These are phyloP conservation scores for Nicotiana attenuata DNA, from an alignment of 257 asterid species.

Conservation along the genomic window DNA sequence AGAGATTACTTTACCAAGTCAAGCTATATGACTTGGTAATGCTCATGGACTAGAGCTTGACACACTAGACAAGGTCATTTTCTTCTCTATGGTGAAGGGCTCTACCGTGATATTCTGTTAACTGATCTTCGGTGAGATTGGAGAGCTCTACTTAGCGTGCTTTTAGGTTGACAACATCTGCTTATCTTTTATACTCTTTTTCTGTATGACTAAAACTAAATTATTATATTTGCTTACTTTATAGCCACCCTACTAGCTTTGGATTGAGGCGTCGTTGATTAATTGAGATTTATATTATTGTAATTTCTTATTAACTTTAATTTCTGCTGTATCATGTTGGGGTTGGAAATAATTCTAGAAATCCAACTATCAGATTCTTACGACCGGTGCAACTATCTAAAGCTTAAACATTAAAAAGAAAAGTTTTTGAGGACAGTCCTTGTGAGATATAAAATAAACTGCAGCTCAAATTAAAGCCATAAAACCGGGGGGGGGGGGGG, in stretches of 20 bases:
- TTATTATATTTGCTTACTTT: background rate
- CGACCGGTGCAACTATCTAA: too few species aligned
- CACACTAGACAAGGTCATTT: background rate
- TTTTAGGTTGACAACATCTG: background rate
- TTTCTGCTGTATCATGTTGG: background rate
- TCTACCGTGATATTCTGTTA: background rate
- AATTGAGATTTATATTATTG: background rate
- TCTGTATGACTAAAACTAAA: background rate
- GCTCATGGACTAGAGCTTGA: background rate
- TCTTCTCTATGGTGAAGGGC: background rate
- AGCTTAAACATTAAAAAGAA: too few species aligned
- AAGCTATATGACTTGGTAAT: background rate
- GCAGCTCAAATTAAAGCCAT: too few species aligned
- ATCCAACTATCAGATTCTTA: too few species aligned
- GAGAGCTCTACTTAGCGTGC: background rate
- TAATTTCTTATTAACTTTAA: background rate
- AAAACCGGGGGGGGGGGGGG: too few species aligned
- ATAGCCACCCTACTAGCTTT: background rate
- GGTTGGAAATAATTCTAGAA: background rate
- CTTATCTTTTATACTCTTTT: background rate
- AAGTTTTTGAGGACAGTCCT: too few species aligned
- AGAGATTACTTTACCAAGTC: background rate
- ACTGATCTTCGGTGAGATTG: background rate
- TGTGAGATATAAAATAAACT: too few species aligned
- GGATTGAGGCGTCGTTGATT: constrained; percentile 3